Conservation (phyloP, 305 asterid genomes). For the Caryopteris hybrid region DNA sequence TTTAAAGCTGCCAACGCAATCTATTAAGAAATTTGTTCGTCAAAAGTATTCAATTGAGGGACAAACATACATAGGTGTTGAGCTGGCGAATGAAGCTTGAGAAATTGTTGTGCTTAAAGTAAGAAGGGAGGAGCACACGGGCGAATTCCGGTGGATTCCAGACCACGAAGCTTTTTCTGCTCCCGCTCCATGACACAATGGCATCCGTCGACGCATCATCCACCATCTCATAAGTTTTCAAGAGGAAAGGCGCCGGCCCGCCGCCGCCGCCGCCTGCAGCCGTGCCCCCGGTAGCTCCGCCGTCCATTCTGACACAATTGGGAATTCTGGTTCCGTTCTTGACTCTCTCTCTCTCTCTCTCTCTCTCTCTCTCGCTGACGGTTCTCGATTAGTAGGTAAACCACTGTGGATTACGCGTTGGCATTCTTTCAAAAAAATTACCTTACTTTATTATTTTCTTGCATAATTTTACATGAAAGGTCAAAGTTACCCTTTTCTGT, state of each 20-base stretch:
- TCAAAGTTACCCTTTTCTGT: too few relatives aligned
- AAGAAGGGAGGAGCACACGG: constrained; percentile 73
- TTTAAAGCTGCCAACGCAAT: background rate
- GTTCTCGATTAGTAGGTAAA: too few relatives aligned
- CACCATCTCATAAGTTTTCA: constrained; percentile 93
- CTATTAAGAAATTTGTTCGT: background rate
- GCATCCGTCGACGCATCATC: constrained; percentile 72
- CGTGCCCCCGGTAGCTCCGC: constrained; percentile 25
- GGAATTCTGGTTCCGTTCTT: background rate
- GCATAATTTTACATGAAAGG: too few relatives aligned
- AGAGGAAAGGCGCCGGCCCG: constrained; percentile 86
- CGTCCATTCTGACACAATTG: constrained; percentile 38
- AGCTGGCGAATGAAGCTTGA: constrained; percentile 98
- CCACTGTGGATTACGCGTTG: background rate
- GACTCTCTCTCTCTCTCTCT: too few relatives aligned
- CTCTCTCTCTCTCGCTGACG: too few relatives aligned
- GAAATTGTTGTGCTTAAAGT: constrained; percentile 89
- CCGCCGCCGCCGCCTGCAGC: constrained; percentile 47
- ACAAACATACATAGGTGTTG: constrained; percentile 73
- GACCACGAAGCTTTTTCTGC: constrained; percentile 69
- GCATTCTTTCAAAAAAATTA: background rate
- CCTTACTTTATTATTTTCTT: too few relatives aligned
- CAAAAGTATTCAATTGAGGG: background rate
- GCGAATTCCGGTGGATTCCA: constrained; percentile 97
- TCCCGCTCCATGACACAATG: constrained; percentile 78